A percentile compares a stretch with the other conserved stretches of the same genome.
Evolutionary conservation across 495 filamentous ascomycete species (phyloP).

Genomic region (Durotheca rogersii): DNA sequence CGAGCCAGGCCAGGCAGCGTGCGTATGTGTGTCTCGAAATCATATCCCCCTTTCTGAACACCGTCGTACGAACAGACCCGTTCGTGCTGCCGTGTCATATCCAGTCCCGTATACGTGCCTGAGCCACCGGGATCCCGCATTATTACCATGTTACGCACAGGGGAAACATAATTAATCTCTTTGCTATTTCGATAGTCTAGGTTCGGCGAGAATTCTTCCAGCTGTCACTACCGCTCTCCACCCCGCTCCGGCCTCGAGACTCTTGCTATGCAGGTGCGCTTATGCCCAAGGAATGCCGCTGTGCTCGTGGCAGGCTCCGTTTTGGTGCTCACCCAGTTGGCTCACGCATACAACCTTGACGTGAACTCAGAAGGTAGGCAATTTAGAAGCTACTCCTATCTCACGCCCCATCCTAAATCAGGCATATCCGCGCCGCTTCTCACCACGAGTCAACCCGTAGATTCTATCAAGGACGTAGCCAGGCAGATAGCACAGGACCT

Average conservation of each 20-base stretch:
- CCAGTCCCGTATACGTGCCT: constrained; percentile 9
- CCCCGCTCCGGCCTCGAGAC: constrained; percentile 14
- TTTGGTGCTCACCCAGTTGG: constrained; percentile 10
- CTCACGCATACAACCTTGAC: constrained; percentile 22
- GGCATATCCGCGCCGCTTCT: constrained; percentile 8
- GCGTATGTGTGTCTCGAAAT: constrained; percentile 14
- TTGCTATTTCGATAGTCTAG: constrained; percentile 12
- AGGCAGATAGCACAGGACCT: constrained; percentile 60
- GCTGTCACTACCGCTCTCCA: constrained; percentile 2
- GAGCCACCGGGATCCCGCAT: constrained; percentile 5
- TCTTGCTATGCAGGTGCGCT: constrained; percentile 19
- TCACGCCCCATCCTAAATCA: neutral
- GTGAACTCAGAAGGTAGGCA: constrained; percentile 20
- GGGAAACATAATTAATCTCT: constrained; percentile 2
- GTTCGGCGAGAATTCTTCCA: constrained; percentile 12
- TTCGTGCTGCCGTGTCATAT: constrained; percentile 5
- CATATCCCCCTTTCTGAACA: constrained; percentile 12
- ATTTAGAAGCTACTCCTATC: neutral
- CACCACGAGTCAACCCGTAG: constrained; percentile 39
- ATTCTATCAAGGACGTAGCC: constrained; percentile 65
- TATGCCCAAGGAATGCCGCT: too few relatives aligned
- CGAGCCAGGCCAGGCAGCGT: too few relatives aligned
- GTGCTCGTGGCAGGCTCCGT: constrained; percentile 19
- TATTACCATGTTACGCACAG: constrained; percentile 22
- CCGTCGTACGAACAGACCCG: constrained; percentile 3